Evolutionary conservation across 1,139 yeast genomes (phyloP), one percentile per base, ranked within the genome.

Genomic region (Debaryomyces nepalensis): DNA sequence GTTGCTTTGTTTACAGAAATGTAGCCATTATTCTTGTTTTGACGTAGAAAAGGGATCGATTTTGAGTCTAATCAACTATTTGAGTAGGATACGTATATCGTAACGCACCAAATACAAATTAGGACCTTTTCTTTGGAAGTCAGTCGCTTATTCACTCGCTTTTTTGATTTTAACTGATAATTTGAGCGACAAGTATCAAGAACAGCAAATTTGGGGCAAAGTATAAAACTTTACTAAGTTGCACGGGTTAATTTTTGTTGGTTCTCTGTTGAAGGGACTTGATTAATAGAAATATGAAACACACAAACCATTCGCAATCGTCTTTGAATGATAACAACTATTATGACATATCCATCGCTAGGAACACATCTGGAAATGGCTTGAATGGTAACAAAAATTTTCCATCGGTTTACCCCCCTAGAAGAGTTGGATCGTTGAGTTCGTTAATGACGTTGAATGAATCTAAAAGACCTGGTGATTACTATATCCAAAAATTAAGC

Each of bases 391-490:
- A 44, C 52, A 41, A 51, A 45, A 30, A 50, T 32, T 36, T 45
- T 50, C 47, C 52, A 27, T 35, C 42, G 1, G 31, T 42, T 18
- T 39, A 46, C 23, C 32, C 50, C 3, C 66, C 68, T 3, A 56
- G 62, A 33, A 53, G 69, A 37, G 65, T 63, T 12, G 62, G 61
- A 34, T 66, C 69, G 37, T 38, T 54, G 41, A 44, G 64, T 26
- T 58, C 66, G 15, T 52, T 65, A 26, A 46, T 57, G 12, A 52
- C 57, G 3, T 43, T 57, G n/a, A 53, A 46, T 32, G 70, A 62
- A 22, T 48, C 51, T n/a, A 70, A 70, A 46, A 53, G 77, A 33
- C 78, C 78, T 1, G 71, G 77, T 29, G 77, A 72, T 49, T 71
- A 70, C 51, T 73, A 63, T 47, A 62, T 70, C 32, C 66, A 64